A percentile compares a stretch with the other conserved stretches of the same genome.
Conservation (phyloP, 441 rosid genomes). For the Erodium moschatum region DNA sequence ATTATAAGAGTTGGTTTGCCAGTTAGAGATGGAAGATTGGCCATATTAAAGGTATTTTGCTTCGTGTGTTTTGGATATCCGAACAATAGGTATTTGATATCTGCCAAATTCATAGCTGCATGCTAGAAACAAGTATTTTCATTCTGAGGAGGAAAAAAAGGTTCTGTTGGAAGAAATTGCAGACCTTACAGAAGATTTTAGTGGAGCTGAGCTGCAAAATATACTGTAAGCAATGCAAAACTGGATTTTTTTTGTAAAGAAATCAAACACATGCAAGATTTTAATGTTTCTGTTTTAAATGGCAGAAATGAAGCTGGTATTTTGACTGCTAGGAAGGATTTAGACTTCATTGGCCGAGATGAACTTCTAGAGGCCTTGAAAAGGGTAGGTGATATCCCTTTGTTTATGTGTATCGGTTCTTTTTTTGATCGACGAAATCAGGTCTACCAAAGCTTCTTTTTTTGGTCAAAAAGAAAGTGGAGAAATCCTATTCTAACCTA, state of each 20-base stretch:
- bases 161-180: slow-evolving; percentile 69
- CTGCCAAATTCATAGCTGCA: slow-evolving; percentile 43
- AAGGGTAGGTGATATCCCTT: slow-evolving; percentile 45
- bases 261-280: slow-evolving; percentile 8
- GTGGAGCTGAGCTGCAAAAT: slow-evolving; percentile 97
- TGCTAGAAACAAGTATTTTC: slow-evolving; percentile 85
- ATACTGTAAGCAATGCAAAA: slow-evolving; percentile 45
- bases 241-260: not conserved
- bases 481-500: too few relatives aligned
- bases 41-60: slow-evolving; percentile 65
- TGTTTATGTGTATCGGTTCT: not conserved
- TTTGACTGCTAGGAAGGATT: slow-evolving; percentile 92
- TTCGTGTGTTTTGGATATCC: slow-evolving; percentile 10
- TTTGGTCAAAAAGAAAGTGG: too few relatives aligned
- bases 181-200: slow-evolving; percentile 74
- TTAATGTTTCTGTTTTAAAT: slow-evolving; percentile 29
- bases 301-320: slow-evolving; percentile 96
- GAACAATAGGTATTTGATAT: slow-evolving; percentile 18
- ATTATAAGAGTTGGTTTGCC: slow-evolving; percentile 93
- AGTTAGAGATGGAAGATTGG: slow-evolving; percentile 83
- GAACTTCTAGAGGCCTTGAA: slow-evolving; percentile 90
- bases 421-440: not conserved
- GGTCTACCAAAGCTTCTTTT: too few relatives aligned
- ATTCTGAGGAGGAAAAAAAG: slow-evolving; percentile 75
- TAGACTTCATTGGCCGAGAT: slow-evolving; percentile 73